These are phyloP conservation scores for Delitschia confertaspora DNA, from an alignment of 495 filamentous ascomycete species.

Conservation along the genomic window DNA sequence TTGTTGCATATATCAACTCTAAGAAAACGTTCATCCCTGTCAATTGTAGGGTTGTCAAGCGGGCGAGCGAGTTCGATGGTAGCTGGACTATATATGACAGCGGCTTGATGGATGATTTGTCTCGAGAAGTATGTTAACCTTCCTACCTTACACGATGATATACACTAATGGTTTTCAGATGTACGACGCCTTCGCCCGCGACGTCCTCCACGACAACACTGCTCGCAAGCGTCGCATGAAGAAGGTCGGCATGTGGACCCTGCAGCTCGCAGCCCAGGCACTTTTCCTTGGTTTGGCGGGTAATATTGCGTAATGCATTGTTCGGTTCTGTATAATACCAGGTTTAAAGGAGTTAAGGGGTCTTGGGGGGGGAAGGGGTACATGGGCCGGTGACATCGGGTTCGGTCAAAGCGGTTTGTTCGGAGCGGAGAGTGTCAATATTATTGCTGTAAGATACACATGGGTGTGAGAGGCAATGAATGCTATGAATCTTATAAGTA, in stretches of 20 bases:
- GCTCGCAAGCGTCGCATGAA: conserved; percentile 77
- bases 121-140: conserved; percentile 57
- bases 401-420: too few species aligned
- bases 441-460: too few species aligned
- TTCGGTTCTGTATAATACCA: too few species aligned
- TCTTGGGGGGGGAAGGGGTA: too few species aligned
- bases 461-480: too few species aligned
- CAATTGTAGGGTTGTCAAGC: conserved; percentile 87
- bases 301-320: conserved; percentile 28
- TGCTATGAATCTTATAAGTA: too few species aligned
- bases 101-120: conserved; percentile 91
- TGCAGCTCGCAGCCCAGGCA: conserved; percentile 86
- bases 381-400: too few species aligned
- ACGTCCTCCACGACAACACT: conserved; percentile 71
- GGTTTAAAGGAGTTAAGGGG: too few species aligned
- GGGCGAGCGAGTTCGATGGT: conserved; percentile 79
- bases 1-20: conserved; percentile 98
- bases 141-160: conserved; percentile 2
- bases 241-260: conserved; percentile 93
- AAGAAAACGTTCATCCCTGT: conserved; percentile 89
- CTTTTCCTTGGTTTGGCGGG: conserved; percentile 92
- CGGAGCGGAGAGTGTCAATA: too few species aligned
- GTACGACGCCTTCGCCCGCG: conserved; percentile 82
- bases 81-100: conserved; percentile 93
- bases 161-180: conserved; percentile 41